Conservation (phyloP, 768 basidiomycete genomes). For the Psilocybe sp. region DNA sequence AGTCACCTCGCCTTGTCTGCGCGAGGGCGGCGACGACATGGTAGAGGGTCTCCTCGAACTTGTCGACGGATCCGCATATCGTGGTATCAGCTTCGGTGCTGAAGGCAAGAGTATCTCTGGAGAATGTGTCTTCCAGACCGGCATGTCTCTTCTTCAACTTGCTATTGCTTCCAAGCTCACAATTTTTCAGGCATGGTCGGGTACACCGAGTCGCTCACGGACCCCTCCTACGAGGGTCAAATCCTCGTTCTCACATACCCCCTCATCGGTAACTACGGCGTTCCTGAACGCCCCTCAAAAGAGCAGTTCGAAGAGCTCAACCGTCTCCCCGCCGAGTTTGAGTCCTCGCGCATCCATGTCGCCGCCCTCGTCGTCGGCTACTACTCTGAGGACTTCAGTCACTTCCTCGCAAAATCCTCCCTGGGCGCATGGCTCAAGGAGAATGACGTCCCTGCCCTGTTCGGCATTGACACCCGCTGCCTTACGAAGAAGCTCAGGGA, state of each 20-base stretch:
- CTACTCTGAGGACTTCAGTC: slow-evolving; percentile 92
- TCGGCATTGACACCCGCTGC: slow-evolving; percentile 93
- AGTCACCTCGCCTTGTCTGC: slow-evolving; percentile 29
- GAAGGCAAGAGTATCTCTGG: slow-evolving; percentile 88
- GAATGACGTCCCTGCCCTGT: slow-evolving; percentile 90
- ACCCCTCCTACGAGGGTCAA: slow-evolving; percentile 97
- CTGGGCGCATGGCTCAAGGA: slow-evolving; percentile 93
- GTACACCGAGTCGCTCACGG: slow-evolving; percentile 96
- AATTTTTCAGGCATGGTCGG: slow-evolving; percentile 90
- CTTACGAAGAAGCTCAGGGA: slow-evolving; percentile 96
- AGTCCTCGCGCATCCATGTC: slow-evolving; percentile 93
- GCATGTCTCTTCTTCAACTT: slow-evolving; percentile 44
- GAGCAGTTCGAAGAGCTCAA: slow-evolving; percentile 33
- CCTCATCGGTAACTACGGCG: slow-evolving; percentile 95
- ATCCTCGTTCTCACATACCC: slow-evolving; percentile 98
- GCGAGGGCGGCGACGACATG: slow-evolving; percentile 25
- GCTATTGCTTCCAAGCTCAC: slow-evolving; percentile 12
- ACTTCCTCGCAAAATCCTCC: slow-evolving; percentile 88
- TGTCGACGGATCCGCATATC: slow-evolving; percentile 81
- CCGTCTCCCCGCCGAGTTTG: slow-evolving; percentile 74
- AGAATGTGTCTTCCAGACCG: slow-evolving; percentile 99
- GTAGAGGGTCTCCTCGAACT: slow-evolving; percentile 81
- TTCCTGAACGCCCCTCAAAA: slow-evolving; percentile 64
- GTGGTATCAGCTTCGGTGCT: slow-evolving; percentile 93
- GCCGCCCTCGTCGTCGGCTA: slow-evolving; percentile 89